Evolutionary conservation across 2,329 filamentous ascomycete genomes (phyloP), one percentile per base, ranked within the genome.

Genomic region (Mycosphaerelloides madeirae): DNA sequence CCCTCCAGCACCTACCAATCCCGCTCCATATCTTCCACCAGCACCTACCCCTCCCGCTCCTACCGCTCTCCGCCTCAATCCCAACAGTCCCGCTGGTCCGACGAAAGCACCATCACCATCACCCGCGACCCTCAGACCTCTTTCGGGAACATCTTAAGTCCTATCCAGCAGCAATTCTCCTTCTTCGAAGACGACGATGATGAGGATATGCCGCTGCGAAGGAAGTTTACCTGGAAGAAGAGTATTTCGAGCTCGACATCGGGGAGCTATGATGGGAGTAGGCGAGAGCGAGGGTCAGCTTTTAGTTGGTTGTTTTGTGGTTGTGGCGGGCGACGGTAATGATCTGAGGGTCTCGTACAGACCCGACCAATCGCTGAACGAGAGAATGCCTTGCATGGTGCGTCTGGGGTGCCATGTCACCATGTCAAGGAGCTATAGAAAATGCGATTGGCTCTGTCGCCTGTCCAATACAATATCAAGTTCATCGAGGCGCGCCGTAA

Each of bases 111-210:
- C 25, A 49, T 53, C 1, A 57, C 57, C 0, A 55, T 58, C 8
- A 49, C 48, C 0, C 44, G 50, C 3, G 51, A 48, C 1, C 47
- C 45, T 5, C 49, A 58, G 15, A 57, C 51, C 3, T 57, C 53
- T 20, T 61, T 61, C 25, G 54, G 54, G 2, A 54, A 48, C 6
- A 35, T 61, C 31, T 38, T 60, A 25, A 22, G 46, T 36, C 31
- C 25, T 22, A 42, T 33, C 13, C 49, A 55, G 22, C 59, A 62
- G 43, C 57, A 59, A 9, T 58, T 51, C 14, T 63, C 59, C 29
- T 63, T 63, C 39, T 63, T 63, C 35, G 60, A 61, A 19, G 49
- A 25, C 22, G 22, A 58, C 20, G 55, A 56, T 34, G 43, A 53
- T 29, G 51, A 52, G 16, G 46, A 40, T 3, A 43, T 43, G 41